Evolutionary conservation across 148 eudicot genomes (phyloP).

Genomic region (Arctostaphylos glauca): DNA sequence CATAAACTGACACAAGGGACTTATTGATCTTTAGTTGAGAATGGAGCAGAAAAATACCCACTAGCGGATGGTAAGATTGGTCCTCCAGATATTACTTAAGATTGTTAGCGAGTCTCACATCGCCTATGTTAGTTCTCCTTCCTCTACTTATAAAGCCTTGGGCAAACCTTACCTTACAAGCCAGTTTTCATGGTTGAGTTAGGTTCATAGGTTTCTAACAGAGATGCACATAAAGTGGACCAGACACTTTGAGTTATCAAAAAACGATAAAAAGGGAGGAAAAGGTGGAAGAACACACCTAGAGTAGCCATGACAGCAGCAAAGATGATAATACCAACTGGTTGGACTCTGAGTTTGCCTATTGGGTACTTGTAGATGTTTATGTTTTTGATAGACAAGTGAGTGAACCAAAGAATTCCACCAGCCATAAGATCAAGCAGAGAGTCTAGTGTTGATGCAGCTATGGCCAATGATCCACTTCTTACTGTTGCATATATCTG

Average conservation of each 20-base stretch:
- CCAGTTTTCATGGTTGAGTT: neutral
- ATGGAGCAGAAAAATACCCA: too few species aligned
- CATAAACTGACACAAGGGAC: too few species aligned
- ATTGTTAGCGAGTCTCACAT: too few species aligned
- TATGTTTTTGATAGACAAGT: conserved; percentile 64
- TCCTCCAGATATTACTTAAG: too few species aligned
- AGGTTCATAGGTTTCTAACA: neutral
- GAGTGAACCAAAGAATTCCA: conserved; percentile 74
- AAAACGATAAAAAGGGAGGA: neutral
- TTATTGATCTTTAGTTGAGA: too few species aligned
- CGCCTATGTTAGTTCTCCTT: too few species aligned
- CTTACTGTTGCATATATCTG: conserved; percentile 65
- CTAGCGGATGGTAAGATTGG: too few species aligned
- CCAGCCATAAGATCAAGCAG: conserved; percentile 78
- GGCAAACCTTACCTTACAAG: too few species aligned
- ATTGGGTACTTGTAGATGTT: conserved; percentile 76
- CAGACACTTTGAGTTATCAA: neutral
- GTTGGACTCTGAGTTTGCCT: conserved; percentile 74
- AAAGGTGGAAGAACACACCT: conserved; percentile 29
- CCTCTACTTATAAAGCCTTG: too few species aligned
- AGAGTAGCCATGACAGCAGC: conserved; percentile 90
- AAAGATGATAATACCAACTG: conserved; percentile 73
- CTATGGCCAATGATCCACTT: conserved; percentile 71
- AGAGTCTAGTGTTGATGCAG: conserved; percentile 78
- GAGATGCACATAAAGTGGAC: neutral